Percentiles rank a stretch among this genome's conserved stretches.
phyloP scores from a whole-genome alignment of 148 eudicot genomes.

The Linanthus parryae region DNA sequence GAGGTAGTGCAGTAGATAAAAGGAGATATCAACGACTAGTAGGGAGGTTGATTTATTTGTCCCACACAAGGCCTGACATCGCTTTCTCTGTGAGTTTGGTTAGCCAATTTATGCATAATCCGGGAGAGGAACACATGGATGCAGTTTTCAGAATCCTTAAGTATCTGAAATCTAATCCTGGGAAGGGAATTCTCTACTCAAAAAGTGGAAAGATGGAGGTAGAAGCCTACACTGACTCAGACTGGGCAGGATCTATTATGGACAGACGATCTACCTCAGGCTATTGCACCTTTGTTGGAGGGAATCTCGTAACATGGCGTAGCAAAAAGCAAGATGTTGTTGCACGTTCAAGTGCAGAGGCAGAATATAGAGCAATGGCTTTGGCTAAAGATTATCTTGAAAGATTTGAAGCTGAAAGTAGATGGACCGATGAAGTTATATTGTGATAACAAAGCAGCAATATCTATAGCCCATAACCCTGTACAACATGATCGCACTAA shows the following conservation, averaged over 20 bases:
- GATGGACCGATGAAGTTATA: background rate
- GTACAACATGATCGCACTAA: background rate
- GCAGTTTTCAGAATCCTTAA: background rate
- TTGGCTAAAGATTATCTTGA: background rate
- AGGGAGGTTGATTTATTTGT: no score
- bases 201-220: background rate
- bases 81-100: no score
- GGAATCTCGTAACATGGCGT: background rate
- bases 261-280: background rate
- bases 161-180: background rate
- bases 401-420: background rate
- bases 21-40: no score
- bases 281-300: background rate
- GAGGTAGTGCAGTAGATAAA: no score
- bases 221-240: background rate
- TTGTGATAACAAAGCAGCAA: background rate
- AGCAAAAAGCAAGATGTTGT: conserved; percentile 1
- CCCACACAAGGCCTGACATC: no score
- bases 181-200: background rate
- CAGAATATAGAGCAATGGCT: background rate
- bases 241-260: background rate
- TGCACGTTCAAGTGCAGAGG: background rate
- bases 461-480: background rate
- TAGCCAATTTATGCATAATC: background rate
- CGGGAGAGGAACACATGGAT: background rate